Base-by-base conservation (phyloP, 2,329 filamentous ascomycete genomes). In the Amauroascus niger region DNA sequence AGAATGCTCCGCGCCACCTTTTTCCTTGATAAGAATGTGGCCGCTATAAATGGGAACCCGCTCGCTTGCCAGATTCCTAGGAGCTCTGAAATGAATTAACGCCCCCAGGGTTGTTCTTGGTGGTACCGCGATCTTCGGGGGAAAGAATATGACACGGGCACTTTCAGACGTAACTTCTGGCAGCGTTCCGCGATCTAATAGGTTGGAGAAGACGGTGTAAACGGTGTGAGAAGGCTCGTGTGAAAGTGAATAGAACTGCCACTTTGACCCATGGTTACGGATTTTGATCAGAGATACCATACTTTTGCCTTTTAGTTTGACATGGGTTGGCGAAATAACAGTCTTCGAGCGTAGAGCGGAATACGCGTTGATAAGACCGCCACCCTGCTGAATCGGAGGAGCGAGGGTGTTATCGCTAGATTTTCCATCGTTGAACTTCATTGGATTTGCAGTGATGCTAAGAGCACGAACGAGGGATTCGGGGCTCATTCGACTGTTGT, bases 301-400 rank as follows among this genome's bases (percentile, higher is more conserved):
- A 13, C 26, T 41, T 16, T 14, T 41, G n/a, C 20, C 32, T 16
- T 24, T 22, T 9, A 48, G 1, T 32, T 43, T 37, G 9, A 52
- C 30, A 43, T 48, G 20, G 9, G 53, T 13, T 22, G 48, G 41
- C 9, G 30, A 32, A 45, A 55, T 7, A 1, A 2, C 16, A 14
- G 48, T 55, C 16, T 46, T 32, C 8, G 48, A 47, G 35, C 43
- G 20, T 6, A 52, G 5, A 8, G 53, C 53, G 5, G 48, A 30
- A 26, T 41, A 26, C n/a, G 53, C 53, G 16, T 52, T 48, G 16
- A 55, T 35, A 26, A 55, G 53, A 13, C 53, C 53, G 2, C 43
- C 43, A 41, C 53, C 53, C 26, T 55, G 53, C 43, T 55, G 53
- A 37, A 52, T 55, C 7, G 49, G 30, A 33, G 53, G 53, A 13